Evolutionary conservation across 2,329 filamentous ascomycete species (phyloP).

Genomic region (Decorospora gaudefroyi): DNA sequence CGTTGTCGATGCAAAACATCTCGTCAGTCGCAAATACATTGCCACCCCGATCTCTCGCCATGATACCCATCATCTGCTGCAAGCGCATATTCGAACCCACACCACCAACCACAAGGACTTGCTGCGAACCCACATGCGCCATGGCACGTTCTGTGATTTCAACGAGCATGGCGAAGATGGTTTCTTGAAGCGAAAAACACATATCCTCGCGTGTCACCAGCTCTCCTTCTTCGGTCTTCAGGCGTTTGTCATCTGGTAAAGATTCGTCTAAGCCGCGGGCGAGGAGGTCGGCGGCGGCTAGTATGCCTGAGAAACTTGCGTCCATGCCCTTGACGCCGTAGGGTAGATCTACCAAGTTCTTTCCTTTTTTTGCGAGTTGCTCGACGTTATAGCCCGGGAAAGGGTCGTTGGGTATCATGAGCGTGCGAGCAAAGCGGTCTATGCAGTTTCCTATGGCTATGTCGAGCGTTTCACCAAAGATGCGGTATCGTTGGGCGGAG

Average conservation of each 20-base stretch:
- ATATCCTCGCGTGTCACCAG: constrained; percentile 78
- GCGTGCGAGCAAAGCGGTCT: constrained; percentile 89
- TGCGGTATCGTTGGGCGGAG: constrained; percentile 89
- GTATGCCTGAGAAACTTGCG: constrained; percentile 90
- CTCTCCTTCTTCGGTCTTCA: constrained; percentile 55
- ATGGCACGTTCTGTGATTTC: constrained; percentile 98
- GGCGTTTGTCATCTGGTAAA: constrained; percentile 46
- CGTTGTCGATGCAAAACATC: constrained; percentile 97
- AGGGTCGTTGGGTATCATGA: constrained; percentile 91
- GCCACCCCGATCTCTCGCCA: constrained; percentile 86
- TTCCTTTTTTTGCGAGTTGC: constrained; percentile 78
- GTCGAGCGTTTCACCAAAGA: constrained; percentile 96
- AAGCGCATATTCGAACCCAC: constrained; percentile 93
- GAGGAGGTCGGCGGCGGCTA: constrained; percentile 79
- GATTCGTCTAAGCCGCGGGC: constrained; percentile 65
- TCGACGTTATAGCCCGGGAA: constrained; percentile 98
- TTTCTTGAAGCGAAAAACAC: constrained; percentile 95
- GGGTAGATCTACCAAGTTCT: constrained; percentile 78
- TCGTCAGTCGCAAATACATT: constrained; percentile 95
- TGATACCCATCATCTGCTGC: constrained; percentile 97
- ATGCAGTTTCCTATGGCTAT: constrained; percentile 98
- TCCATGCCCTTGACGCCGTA: constrained; percentile 99
- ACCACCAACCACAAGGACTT: constrained; percentile 93
- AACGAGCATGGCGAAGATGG: constrained; percentile 93
- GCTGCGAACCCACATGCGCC: constrained; percentile 89